A percentile compares a stretch with the other conserved stretches of the same genome.
phyloP scores from a whole-genome alignment of 352 stramenopile genomes.

The Elongisporangium anandrum region DNA sequence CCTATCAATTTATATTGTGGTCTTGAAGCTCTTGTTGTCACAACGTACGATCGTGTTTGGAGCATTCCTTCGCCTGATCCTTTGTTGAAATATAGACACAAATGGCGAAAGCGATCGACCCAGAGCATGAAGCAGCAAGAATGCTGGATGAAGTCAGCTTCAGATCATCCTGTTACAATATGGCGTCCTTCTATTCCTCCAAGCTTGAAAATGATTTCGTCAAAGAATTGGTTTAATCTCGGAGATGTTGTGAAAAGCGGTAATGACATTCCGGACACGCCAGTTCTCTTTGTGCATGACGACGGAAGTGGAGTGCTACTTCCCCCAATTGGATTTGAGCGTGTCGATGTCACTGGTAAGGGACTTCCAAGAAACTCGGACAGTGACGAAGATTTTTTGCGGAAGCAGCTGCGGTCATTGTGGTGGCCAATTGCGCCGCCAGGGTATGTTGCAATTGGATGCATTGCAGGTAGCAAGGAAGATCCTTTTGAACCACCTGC shows the following conservation, averaged over 20 bases:
- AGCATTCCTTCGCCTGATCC: conserved; percentile 76
- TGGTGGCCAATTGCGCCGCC: conserved; percentile 81
- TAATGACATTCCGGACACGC: conserved; percentile 46
- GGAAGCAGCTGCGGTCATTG: conserved; percentile 78
- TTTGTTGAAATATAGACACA: conserved; percentile 72
- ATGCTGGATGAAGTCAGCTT: conserved; percentile 34
- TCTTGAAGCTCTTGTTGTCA: conserved; percentile 66
- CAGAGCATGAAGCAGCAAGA: conserved; percentile 3
- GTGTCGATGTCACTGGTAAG: conserved; percentile 79
- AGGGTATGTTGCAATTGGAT: conserved; percentile 74
- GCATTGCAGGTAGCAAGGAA: conserved; percentile 75
- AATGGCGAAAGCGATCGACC: conserved; percentile 60
- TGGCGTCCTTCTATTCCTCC: conserved; percentile 58
- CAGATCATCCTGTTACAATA: conserved; percentile 61
- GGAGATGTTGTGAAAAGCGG: conserved; percentile 68
- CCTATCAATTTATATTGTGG: conserved; percentile 63
- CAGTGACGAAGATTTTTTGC: conserved; percentile 65
- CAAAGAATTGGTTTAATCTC: conserved; percentile 59
- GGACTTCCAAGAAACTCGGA: conserved; percentile 76
- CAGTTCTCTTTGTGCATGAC: conserved; percentile 62
- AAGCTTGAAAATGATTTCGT: conserved; percentile 23
- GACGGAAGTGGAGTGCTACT: conserved; percentile 40
- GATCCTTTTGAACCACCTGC: conserved; percentile 69
- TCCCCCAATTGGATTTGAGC: conserved; percentile 71
- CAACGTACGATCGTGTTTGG: conserved; percentile 80